Evolutionary conservation across 1,284 basidiomycete species (phyloP), one percentile per base, ranked within the genome.

Genomic region (Microbotryomycetes sp.): DNA sequence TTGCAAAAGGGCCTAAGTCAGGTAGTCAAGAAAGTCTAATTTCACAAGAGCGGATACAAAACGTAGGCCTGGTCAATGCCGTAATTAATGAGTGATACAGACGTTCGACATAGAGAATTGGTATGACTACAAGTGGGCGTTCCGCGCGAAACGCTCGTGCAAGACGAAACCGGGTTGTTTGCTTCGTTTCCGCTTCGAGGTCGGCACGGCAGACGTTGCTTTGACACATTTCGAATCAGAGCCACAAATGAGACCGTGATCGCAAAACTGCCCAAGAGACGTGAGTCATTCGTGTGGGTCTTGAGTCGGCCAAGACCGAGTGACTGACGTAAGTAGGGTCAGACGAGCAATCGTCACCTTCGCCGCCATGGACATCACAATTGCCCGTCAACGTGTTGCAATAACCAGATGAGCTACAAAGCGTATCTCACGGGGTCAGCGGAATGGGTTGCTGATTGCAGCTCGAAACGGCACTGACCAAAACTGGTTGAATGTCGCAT

Each of bases 381-480:
- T 51, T 51, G 24, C 50, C 50, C 18, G 50, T 51, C 24, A 51
- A 11, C 5, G 50, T 51, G 28, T 51, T 51, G 50, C 50, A 51
- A 26, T 51, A 51, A 11, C 50, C 50, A 29, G 24, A 27, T 29
- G 13, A 23, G 50, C 50, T 27, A 24, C 35, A 41, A 41, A 9
- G 18, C n/a, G n/a, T n/a, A n/a, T n/a, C n/a, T n/a, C n/a, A n/a
- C n/a, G n/a, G n/a, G n/a, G n/a, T n/a, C n/a, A n/a, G n/a, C n/a
- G n/a, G n/a, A n/a, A n/a, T n/a, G n/a, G n/a, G 35, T 41, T 41
- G 35, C 35, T 41, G 35, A 9, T 41, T 18, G 35, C 11, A 9
- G 35, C 35, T 11, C 18, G 18, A 41, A 41, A 11, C 18, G 9
- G 18, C 35, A 41, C 35, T 41, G 9, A 41, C 35, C 35, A 41